A percentile compares a stretch with the other conserved stretches of the same genome.
These are phyloP conservation scores for Pestalotiopsis sp. DNA, from an alignment of 2,329 filamentous ascomycete genomes.

Conservation along the genomic window DNA sequence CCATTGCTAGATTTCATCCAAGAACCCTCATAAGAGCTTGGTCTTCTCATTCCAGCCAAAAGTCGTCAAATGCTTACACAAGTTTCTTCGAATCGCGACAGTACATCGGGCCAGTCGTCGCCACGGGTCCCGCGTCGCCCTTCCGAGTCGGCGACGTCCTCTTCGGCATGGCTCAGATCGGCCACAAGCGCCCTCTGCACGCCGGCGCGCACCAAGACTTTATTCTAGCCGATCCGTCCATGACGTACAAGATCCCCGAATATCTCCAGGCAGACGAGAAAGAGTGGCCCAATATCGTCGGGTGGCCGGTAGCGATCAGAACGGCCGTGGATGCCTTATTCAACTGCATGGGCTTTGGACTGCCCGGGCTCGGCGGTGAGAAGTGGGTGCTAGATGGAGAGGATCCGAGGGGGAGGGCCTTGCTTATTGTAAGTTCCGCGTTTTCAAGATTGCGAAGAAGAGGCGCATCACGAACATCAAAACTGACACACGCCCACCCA, in stretches of 20 bases:
- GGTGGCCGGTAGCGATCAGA: conserved; percentile 8
- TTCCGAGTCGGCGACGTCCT: conserved; percentile 15
- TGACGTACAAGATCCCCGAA: conserved; percentile 10
- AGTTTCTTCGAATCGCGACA: no score
- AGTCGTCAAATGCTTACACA: no score
- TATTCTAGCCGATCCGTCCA: conserved; percentile 15
- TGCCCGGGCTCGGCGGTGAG: conserved; percentile 3
- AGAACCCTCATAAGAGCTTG: no score
- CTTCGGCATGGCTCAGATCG: conserved; percentile 17
- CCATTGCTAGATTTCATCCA: no score
- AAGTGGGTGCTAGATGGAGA: conserved; percentile 1
- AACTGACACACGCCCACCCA: background rate
- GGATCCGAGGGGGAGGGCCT: conserved; percentile 13
- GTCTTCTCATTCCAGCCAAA: no score
- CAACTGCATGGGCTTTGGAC: conserved; percentile 14
- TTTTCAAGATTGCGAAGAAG: no score
- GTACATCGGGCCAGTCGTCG: conserved; percentile 17
- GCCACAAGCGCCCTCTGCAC: conserved; percentile 15
- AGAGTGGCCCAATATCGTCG: conserved; percentile 9
- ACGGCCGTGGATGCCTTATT: conserved; percentile 14
- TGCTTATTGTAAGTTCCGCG: conserved; percentile 17
- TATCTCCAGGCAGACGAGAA: background rate
- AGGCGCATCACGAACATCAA: no score
- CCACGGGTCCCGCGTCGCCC: conserved; percentile 14
- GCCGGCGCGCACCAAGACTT: conserved; percentile 22